Conservation (phyloP, 1,284 basidiomycete species). For the Amylostereum chailletii region DNA sequence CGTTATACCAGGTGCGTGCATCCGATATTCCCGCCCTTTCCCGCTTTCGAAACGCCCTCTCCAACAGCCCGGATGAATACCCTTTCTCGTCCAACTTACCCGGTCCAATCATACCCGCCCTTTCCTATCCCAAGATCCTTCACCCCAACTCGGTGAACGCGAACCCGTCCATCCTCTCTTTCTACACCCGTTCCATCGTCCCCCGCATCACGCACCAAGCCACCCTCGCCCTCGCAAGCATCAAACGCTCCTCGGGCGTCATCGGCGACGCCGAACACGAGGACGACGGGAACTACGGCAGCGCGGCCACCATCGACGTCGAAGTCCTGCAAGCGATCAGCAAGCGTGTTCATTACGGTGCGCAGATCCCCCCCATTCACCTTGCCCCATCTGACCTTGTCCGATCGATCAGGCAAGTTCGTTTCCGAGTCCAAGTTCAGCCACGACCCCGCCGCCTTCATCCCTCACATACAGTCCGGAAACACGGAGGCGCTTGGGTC, state of each 20-base stretch:
- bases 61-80: slow-evolving; percentile 87
- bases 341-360: slow-evolving; percentile 96
- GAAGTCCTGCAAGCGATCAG: slow-evolving; percentile 92
- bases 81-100: slow-evolving; percentile 89
- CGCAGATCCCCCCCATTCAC: slow-evolving; percentile 16
- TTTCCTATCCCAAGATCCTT: slow-evolving; percentile 73
- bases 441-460: slow-evolving; percentile 77
- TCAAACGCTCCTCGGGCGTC: slow-evolving; percentile 60
- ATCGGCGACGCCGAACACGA: slow-evolving; percentile 58
- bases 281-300: slow-evolving; percentile 97
- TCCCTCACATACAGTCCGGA: slow-evolving; percentile 80
- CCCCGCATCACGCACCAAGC: slow-evolving; percentile 74
- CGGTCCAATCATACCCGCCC: slow-evolving; percentile 70
- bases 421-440: slow-evolving; percentile 96
- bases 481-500: slow-evolving; percentile 72
- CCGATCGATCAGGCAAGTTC: slow-evolving; percentile 76
- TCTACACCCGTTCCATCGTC: slow-evolving; percentile 78
- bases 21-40: not conserved
- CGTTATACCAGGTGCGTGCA: slow-evolving; percentile 75
- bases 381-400: not conserved
- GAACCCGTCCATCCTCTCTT: slow-evolving; percentile 81
- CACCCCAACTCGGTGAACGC: slow-evolving; percentile 82
- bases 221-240: slow-evolving; percentile 49
- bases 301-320: slow-evolving; percentile 88
- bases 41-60: slow-evolving; percentile 5